Base-by-base conservation (phyloP, 2,329 filamentous ascomycete species). In the Cytospora piceicola region DNA sequence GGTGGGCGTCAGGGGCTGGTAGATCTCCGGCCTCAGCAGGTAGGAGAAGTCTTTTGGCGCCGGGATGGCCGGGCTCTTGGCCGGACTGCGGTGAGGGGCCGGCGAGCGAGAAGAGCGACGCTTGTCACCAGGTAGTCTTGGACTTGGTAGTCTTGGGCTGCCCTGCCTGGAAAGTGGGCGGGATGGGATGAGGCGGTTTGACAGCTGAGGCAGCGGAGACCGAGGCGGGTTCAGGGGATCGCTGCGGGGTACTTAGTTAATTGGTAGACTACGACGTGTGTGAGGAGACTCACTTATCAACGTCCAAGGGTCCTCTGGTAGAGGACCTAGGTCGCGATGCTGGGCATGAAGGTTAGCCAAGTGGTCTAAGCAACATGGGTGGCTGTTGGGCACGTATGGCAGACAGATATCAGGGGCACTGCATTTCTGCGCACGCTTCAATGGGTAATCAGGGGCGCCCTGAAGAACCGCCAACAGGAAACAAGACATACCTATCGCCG, bases 221-320 rank as follows among this genome's bases (percentile, higher is more conserved):
- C 67, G 61, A 8, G 70, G 71, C 32, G 70, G 70, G 59, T 67
- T 56, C 17, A 73, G 57, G 34, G 69, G 73, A 66, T 66, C 75
- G 61, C 51, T 73, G 71, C 74, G 49, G 9, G 58, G 54, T 63
- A 42, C 68, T 66, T 30, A 54, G 58, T 20, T 29, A 53, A 55
- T 57, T 55, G 64, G 24, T 34, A 32, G 53, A 57, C 6, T 65
- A n/a, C 27, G 56, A 22, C 29, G 53, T 49, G 32, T 49, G 52
- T 60, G 68, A 58, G 49, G n/a, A 46, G 27, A 76, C 88, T 78
- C 83, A 94, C 90, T 94, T 90, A 69, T 89, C 87, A 68, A 81
- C 79, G 72, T 95, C 92, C 24, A 96, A 81, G 4, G 93, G 93
- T 0, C 92, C 92, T 76, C 88, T 91, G 5, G 92, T 95, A 54